A percentile compares a stretch with the other conserved stretches of the same genome.
Evolutionary conservation across 2,329 filamentous ascomycete species (phyloP).

Genomic region (Pezicula radicicola): DNA sequence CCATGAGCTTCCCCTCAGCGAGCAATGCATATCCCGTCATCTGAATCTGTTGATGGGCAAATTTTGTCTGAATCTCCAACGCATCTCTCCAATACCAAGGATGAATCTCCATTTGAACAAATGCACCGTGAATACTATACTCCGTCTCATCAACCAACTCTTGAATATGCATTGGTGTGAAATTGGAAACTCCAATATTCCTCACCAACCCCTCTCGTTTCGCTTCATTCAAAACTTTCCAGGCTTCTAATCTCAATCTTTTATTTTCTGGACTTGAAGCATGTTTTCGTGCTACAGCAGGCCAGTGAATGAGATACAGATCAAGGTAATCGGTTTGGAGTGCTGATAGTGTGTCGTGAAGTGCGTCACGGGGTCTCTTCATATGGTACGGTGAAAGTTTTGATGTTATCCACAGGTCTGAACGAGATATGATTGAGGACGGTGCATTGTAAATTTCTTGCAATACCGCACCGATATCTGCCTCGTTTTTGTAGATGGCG

Average conservation of each 20-base stretch:
- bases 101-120: conserved; percentile 82
- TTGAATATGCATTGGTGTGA: conserved; percentile 73
- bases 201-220: conserved; percentile 63
- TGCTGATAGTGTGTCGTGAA: conserved; percentile 53
- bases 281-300: conserved; percentile 32
- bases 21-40: conserved; percentile 17
- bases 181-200: conserved; percentile 84
- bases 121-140: conserved; percentile 52
- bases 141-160: conserved; percentile 62
- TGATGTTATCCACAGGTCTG: conserved; percentile 66
- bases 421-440: conserved; percentile 1
- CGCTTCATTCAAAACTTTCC: conserved; percentile 65
- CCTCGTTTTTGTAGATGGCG: conserved; percentile 40
- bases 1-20: conserved; percentile 16
- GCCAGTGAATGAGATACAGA: conserved; percentile 69
- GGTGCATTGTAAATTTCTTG: conserved; percentile 9
- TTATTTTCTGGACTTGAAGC: conserved; percentile 56
- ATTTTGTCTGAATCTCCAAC: conserved; percentile 10
- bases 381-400: conserved; percentile 79
- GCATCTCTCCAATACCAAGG: conserved; percentile 37
- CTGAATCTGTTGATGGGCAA: conserved; percentile 5
- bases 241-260: conserved; percentile 58
- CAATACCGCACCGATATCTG: conserved; percentile 30
- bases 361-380: conserved; percentile 58
- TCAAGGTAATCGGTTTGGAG: conserved; percentile 62